These are phyloP conservation scores for Amphichorda felina DNA, from an alignment of 2,329 filamentous ascomycete species.

Conservation along the genomic window DNA sequence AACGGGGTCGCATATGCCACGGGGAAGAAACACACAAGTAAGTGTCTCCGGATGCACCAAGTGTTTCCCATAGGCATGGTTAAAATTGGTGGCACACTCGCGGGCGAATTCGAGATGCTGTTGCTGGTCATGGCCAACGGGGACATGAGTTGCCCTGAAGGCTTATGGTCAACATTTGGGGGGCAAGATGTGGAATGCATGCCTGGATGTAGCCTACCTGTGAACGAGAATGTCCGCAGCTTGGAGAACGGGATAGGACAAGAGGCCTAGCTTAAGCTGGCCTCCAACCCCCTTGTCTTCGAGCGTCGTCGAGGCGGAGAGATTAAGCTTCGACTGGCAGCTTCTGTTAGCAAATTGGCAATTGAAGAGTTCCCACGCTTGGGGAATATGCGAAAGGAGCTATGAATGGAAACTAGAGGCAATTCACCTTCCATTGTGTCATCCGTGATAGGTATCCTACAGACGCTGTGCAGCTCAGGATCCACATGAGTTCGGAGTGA, in stretches of 20 bases:
- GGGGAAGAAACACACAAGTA: slow-evolving; percentile 41
- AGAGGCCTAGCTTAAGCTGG: slow-evolving; percentile 71
- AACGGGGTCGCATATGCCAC: too few relatives aligned
- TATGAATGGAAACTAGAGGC: too few relatives aligned
- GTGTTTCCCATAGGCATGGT: slow-evolving; percentile 55
- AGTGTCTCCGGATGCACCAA: slow-evolving; percentile 59
- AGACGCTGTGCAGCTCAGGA: slow-evolving; percentile 80
- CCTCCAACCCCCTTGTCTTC: slow-evolving; percentile 48
- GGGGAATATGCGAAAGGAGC: too few relatives aligned
- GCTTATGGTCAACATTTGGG: neutral
- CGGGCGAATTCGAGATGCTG: slow-evolving; percentile 93
- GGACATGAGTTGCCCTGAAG: slow-evolving; percentile 74
- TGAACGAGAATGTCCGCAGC: slow-evolving; percentile 90
- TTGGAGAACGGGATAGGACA: slow-evolving; percentile 92
- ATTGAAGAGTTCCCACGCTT: too few relatives aligned
- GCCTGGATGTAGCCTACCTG: slow-evolving; percentile 29
- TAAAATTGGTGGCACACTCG: slow-evolving; percentile 79
- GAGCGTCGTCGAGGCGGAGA: slow-evolving; percentile 44
- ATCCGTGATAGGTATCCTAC: slow-evolving; percentile 94
- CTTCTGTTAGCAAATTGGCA: neutral
- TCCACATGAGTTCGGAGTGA: slow-evolving; percentile 93
- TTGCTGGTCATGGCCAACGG: slow-evolving; percentile 88
- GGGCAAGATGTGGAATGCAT: too few relatives aligned
- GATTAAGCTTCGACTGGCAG: slow-evolving; percentile 59
- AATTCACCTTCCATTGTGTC: slow-evolving; percentile 90